A percentile compares a stretch with the other conserved stretches of the same genome.
Evolutionary conservation across 2,329 filamentous ascomycete genomes (phyloP).

Genomic region (Hortaea werneckii): DNA sequence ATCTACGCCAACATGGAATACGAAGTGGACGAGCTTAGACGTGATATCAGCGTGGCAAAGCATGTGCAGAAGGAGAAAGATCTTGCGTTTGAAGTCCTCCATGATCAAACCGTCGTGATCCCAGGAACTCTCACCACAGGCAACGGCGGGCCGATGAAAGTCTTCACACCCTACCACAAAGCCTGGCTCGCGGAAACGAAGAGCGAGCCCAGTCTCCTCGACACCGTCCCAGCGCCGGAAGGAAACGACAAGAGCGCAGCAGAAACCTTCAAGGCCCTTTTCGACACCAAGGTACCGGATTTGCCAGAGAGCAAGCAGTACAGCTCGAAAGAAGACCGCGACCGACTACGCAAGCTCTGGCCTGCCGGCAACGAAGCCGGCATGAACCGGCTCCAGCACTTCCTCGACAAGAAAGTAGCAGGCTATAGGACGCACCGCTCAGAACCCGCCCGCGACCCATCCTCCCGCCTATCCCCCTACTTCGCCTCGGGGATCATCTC

Average conservation of each 20-base stretch:
- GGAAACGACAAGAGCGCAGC: slow-evolving; percentile 36
- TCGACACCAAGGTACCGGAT: slow-evolving; percentile 39
- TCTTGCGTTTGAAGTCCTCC: slow-evolving; percentile 34
- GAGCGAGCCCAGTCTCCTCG: slow-evolving; percentile 32
- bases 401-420: slow-evolving; percentile 31
- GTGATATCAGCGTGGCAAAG: slow-evolving; percentile 36
- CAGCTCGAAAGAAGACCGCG: slow-evolving; percentile 27
- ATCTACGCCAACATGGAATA: slow-evolving; percentile 60
- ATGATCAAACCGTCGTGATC: slow-evolving; percentile 41
- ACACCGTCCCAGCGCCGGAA: slow-evolving; percentile 32
- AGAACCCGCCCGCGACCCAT: slow-evolving; percentile 33
- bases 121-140: slow-evolving; percentile 35
- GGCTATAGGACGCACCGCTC: slow-evolving; percentile 33
- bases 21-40: slow-evolving; percentile 75
- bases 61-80: slow-evolving; percentile 24
- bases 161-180: slow-evolving; percentile 43
- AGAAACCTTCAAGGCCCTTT: slow-evolving; percentile 45
- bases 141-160: slow-evolving; percentile 38
- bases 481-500: slow-evolving; percentile 37
- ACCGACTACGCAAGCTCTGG: slow-evolving; percentile 35
- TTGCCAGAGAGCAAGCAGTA: slow-evolving; percentile 34
- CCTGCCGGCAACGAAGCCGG: slow-evolving; percentile 35
- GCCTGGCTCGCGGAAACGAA: slow-evolving; percentile 37
- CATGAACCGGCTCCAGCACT: slow-evolving; percentile 30
- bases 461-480: slow-evolving; percentile 34